Evolutionary conservation across 2,329 filamentous ascomycete species (phyloP).

Genomic region (Fusarium bulbicola): DNA sequence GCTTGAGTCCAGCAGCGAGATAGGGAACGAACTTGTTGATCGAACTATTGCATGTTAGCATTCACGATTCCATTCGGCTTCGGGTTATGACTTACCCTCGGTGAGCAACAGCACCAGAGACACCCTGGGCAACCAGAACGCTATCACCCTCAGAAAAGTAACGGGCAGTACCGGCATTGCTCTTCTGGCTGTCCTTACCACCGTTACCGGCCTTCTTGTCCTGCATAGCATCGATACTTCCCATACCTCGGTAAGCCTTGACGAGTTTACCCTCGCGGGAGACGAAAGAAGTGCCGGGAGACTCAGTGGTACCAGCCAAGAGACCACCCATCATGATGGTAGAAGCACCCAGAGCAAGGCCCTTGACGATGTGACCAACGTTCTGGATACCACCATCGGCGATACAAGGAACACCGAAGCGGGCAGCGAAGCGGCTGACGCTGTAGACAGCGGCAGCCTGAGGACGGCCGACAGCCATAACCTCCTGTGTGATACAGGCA

Average conservation of each 20-base stretch:
- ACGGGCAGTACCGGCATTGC: constrained; percentile 94
- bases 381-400: constrained; percentile 98
- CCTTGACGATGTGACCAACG: constrained; percentile 98
- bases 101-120: constrained; percentile 85
- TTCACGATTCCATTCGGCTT: neutral
- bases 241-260: constrained; percentile 99
- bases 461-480: constrained; percentile 97
- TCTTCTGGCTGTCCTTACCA: constrained; percentile 76
- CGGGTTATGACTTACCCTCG: constrained; percentile 61
- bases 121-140: constrained; percentile 94
- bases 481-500: constrained; percentile 98
- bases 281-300: constrained; percentile 95
- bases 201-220: constrained; percentile 92
- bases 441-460: constrained; percentile 94
- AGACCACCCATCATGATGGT: constrained; percentile 99
- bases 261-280: constrained; percentile 97
- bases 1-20: constrained; percentile 93
- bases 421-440: constrained; percentile 87
- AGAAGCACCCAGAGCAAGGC: constrained; percentile 90
- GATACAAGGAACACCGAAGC: constrained; percentile 97
- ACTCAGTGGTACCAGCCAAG: constrained; percentile 95
- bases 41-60: constrained; percentile 63
- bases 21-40: constrained; percentile 97
- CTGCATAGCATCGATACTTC: constrained; percentile 98
- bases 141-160: constrained; percentile 99